Evolutionary conservation across 257 asterid genomes (phyloP), one percentile per base, ranked within the genome.

Genomic region (Lycium ferocissimum): DNA sequence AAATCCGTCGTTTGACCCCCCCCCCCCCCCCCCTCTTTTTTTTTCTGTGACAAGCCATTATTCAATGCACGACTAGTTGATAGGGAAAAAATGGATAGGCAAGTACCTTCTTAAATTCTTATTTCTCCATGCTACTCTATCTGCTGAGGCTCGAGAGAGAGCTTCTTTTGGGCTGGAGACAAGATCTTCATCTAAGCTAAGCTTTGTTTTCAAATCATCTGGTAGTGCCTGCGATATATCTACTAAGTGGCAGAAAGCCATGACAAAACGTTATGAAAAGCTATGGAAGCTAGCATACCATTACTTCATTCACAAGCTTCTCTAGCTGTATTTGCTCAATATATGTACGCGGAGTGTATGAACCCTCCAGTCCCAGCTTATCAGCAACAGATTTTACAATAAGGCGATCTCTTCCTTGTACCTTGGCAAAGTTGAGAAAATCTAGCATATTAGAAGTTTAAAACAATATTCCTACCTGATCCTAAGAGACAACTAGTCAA

Each of bases 281-380:
- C 35, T 79, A 6, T 11, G 82, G n/a, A 73, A 85, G 79, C 11
- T 54, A 51, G 86, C 95, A 84, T 93, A 97, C 99, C 99, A 94
- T 95, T 86, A 97, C 94, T 69, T 97, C 99, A 70, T 92, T 89
- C 54, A 97, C 96, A 84, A 97, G 98, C 88, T 97, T 95, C 91
- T 97, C 99, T 87, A 97, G 86, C 88, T 97, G 99, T 83, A 97
- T 97, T 89, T 97, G 99, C 91, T 97, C 98, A 59, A 97, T 97
- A 81, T 97, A 95, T 82, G 99, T 97, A 51, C 95, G 94, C 0
- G 99, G 97, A 84, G 92, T 88, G 80, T 92, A 97, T 83, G 99
- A 92, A 67, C 98, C 98, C 66, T 93, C 98, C 92, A 95, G 82
- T 26, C 93, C 98, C 84, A 97, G 95, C 89, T 94, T 94, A 62